Base-by-base conservation (phyloP, 306 rosid species). In the Trifolium subterraneum region DNA sequence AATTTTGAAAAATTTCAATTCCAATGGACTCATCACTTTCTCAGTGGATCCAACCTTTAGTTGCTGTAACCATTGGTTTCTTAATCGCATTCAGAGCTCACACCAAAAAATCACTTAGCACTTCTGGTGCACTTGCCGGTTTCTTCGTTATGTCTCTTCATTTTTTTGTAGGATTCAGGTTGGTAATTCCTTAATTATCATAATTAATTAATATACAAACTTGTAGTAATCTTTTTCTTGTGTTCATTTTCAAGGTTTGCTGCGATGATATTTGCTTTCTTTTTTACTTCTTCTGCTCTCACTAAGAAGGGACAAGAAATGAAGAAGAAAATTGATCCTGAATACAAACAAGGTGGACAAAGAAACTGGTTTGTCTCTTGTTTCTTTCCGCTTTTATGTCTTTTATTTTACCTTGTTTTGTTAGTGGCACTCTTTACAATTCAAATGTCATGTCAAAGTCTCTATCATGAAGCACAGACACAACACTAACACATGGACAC, bases 311-410 rank as follows among this genome's bases (percentile, higher is more conserved):
- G 97, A 10, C 88, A 83, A 75, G 96, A 89, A 68, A 87, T 29
- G 70, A 94, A 94, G 85, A 87, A 84, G 54, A 48, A 48, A n/a
- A 70, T 91, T 19, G 98, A 94, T 65, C 89, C 98, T 64, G 90
- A 90, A 18, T 91, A 76, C 77, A 91, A 90, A 81, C 86, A 88
- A 80, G 97, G 97, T 59, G 98, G 98, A 50, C 98, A 94, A 78
- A 82, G 98, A 60, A 91, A 94, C 75, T 94, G 98, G 98, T 90
- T 16, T 27, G 71, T 64, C 52, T 19, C 33, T 51, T n/a, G n/a
- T n/a, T n/a, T n/a, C n/a, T n/a, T n/a, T n/a, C n/a, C n/a, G n/a
- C n/a, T n/a, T n/a, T n/a, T n/a, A n/a, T n/a, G n/a, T n/a, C n/a
- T n/a, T n/a, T n/a, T n/a, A n/a, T n/a, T n/a, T n/a, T n/a, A n/a